phyloP scores from a whole-genome alignment of 257 asterid species.

The Avicennia marina region DNA sequence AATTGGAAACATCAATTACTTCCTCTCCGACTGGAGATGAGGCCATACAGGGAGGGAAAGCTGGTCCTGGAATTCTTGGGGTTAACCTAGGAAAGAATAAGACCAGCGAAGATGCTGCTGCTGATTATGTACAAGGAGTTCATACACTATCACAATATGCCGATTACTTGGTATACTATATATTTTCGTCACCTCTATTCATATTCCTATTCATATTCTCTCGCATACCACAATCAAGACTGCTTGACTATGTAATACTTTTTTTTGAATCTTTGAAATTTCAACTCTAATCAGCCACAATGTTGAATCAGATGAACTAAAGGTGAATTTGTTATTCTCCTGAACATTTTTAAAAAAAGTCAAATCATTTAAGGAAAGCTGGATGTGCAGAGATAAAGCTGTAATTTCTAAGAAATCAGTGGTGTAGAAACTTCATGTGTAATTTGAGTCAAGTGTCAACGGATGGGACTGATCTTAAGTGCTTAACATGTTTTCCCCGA shows the following conservation, averaged over 20 bases:
- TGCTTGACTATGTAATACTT: slow-evolving; percentile 4
- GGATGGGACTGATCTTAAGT: too few species aligned
- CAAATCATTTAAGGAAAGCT: too few species aligned
- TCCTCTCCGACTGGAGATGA: slow-evolving; percentile 70
- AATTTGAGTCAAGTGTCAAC: not conserved
- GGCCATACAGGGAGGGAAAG: slow-evolving; percentile 85
- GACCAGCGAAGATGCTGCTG: slow-evolving; percentile 92
- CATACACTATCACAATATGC: slow-evolving; percentile 97
- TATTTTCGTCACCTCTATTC: not conserved
- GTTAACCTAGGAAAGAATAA: slow-evolving; percentile 97
- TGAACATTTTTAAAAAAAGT: too few species aligned
- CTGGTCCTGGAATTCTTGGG: slow-evolving; percentile 98
- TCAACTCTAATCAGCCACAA: slow-evolving; percentile 1
- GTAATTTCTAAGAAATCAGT: too few species aligned
- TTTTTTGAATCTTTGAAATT: too few species aligned
- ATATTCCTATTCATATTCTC: not conserved
- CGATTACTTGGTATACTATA: slow-evolving; percentile 76
- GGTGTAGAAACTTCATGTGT: too few species aligned
- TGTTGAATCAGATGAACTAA: too few species aligned
- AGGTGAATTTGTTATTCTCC: too few species aligned
- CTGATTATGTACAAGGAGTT: slow-evolving; percentile 99
- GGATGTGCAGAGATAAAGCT: too few species aligned
- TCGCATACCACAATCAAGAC: not conserved
- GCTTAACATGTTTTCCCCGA: too few species aligned
- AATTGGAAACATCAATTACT: slow-evolving; percentile 73